phyloP scores from a whole-genome alignment of 768 basidiomycete species.

The Coprinopsis strossmayeri region DNA sequence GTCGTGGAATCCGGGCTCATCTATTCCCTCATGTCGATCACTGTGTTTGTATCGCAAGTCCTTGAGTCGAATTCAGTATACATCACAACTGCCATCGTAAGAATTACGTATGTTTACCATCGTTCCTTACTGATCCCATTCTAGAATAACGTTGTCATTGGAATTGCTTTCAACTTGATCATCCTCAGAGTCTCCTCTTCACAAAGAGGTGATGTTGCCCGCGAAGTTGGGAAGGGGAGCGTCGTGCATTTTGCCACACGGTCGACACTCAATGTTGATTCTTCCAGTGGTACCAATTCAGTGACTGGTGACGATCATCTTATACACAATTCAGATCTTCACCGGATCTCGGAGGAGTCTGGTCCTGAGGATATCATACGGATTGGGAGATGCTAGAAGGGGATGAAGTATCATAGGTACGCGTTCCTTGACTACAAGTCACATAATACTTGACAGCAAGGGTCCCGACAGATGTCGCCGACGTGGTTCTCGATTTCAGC shows the following conservation, averaged over 20 bases:
- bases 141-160: slow-evolving; percentile 15
- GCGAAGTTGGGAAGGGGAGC: neutral
- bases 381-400: no score
- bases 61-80: slow-evolving; percentile 9
- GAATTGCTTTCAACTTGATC: slow-evolving; percentile 19
- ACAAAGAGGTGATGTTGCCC: neutral
- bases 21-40: slow-evolving; percentile 11
- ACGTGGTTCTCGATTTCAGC: no score
- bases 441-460: no score
- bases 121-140: neutral
- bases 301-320: neutral
- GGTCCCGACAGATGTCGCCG: no score
- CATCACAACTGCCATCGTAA: slow-evolving; percentile 14
- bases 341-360: neutral
- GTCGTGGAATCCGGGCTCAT: slow-evolving; percentile 17
- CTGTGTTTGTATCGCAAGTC: slow-evolving; percentile 12
- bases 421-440: no score
- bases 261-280: neutral
- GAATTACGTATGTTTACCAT: neutral
- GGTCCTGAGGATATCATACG: no score
- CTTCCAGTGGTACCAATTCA: neutral
- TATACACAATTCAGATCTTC: neutral
- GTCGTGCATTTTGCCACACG: neutral
- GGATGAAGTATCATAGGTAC: no score
- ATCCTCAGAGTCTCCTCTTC: slow-evolving; percentile 3